A percentile compares a stretch with the other conserved stretches of the same genome.
These are phyloP conservation scores for Massariosphaeria phaeospora DNA, from an alignment of 495 filamentous ascomycete genomes.

Conservation along the genomic window DNA sequence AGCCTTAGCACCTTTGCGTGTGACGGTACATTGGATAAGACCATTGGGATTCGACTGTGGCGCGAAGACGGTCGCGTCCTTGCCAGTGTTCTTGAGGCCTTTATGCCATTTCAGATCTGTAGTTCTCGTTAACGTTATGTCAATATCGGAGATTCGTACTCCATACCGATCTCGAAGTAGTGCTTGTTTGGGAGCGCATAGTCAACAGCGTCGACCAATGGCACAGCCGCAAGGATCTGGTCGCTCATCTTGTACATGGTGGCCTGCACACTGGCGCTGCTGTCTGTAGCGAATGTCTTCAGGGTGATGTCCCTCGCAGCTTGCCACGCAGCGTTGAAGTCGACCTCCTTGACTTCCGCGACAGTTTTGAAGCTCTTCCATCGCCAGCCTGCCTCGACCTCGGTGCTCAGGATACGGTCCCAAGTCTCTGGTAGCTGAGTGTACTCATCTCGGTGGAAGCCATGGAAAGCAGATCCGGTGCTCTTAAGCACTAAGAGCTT, in stretches of 20 bases:
- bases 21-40: constrained; percentile 90
- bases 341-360: constrained; percentile 60
- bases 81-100: constrained; percentile 91
- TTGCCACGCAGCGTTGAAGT: constrained; percentile 76
- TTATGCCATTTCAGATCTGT: constrained; percentile 95
- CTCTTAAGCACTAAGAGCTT: constrained; percentile 89
- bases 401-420: constrained; percentile 92
- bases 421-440: constrained; percentile 84
- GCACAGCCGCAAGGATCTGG: constrained; percentile 71
- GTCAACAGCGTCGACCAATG: constrained; percentile 65
- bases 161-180: constrained; percentile 94
- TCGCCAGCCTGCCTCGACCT: constrained; percentile 78
- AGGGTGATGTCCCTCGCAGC: constrained; percentile 74
- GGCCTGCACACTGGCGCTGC: constrained; percentile 87
- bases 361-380: constrained; percentile 69
- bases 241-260: constrained; percentile 99
- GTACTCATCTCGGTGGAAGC: constrained; percentile 87
- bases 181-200: constrained; percentile 96
- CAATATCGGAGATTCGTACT: constrained; percentile 6
- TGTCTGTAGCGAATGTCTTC: constrained; percentile 86
- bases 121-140: constrained; percentile 29
- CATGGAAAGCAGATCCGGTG: constrained; percentile 95
- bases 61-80: constrained; percentile 91
- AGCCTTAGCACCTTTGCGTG: constrained; percentile 49
- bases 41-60: constrained; percentile 92